phyloP scores from a whole-genome alignment of 176 grass and related monocot species.

The Thalia dealbata region DNA sequence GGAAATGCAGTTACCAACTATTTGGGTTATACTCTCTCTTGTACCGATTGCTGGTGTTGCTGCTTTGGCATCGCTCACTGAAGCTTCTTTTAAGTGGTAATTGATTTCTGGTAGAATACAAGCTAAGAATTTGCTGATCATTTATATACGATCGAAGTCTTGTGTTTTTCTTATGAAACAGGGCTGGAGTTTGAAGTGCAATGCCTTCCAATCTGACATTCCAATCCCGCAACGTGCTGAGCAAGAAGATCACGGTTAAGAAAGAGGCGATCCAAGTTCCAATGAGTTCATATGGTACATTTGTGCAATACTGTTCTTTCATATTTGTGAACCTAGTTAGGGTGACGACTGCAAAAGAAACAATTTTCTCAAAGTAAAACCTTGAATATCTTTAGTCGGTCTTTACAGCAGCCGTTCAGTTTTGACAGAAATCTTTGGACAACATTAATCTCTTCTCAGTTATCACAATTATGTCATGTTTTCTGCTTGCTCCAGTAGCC shows the following conservation, averaged over 20 bases:
- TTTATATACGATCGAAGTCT: not conserved
- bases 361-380: not conserved
- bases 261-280: conserved; percentile 43
- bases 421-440: conserved; percentile 54
- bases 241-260: conserved; percentile 99
- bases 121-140: not conserved
- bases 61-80: conserved; percentile 79
- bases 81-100: conserved; percentile 97
- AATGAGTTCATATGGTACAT: conserved; percentile 10
- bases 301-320: not conserved
- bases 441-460: conserved; percentile 93
- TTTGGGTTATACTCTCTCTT: conserved; percentile 75
- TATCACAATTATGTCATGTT: conserved; percentile 94
- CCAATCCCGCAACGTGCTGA: conserved; percentile 92
- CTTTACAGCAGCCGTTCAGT: not conserved
- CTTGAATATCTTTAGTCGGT: not conserved
- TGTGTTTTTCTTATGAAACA: conserved; percentile 1
- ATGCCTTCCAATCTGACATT: conserved; percentile 97
- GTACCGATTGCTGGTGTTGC: conserved; percentile 92
- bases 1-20: conserved; percentile 27
- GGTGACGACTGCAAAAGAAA: not conserved
- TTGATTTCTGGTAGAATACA: not conserved
- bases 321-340: not conserved
- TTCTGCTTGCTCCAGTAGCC: conserved; percentile 66
- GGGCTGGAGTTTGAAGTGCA: conserved; percentile 88